Conservation (phyloP, 1,284 basidiomycete species). For the Rhodotorula mucilaginosa region DNA sequence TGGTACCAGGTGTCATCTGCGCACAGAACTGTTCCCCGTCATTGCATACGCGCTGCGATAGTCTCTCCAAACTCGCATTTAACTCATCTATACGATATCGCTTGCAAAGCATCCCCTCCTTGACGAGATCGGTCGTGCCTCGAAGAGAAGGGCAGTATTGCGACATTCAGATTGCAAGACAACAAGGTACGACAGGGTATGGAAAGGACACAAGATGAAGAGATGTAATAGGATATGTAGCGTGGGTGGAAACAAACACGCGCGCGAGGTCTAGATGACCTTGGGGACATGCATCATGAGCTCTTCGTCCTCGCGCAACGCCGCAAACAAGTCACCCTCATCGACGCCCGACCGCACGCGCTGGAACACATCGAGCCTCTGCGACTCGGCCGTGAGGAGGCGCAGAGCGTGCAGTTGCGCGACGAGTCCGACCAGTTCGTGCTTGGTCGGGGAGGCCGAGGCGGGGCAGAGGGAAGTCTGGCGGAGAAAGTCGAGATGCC, state of each 20-base stretch:
- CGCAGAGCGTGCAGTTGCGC: constrained; percentile 37
- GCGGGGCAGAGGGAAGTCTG: constrained; percentile 35
- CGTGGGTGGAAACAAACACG: too few relatives aligned
- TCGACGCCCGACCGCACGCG: constrained; percentile 36
- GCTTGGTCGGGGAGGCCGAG: constrained; percentile 26
- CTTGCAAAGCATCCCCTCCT: too few relatives aligned
- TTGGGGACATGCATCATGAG: constrained; percentile 31
- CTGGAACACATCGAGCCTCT: constrained; percentile 41
- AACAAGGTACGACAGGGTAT: neutral
- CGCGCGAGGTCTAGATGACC: neutral
- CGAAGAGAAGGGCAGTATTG: neutral
- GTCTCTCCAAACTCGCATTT: neutral
- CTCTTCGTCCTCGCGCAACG: constrained; percentile 39
- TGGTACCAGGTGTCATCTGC: too few relatives aligned
- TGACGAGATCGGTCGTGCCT: neutral
- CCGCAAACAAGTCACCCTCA: constrained; percentile 41
- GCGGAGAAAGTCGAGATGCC: constrained; percentile 42
- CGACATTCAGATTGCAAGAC: neutral
- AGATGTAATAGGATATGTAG: too few relatives aligned
- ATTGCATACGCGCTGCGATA: constrained; percentile 38
- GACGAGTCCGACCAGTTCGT: constrained; percentile 35
- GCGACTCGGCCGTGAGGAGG: constrained; percentile 40
- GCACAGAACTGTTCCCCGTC: constrained; percentile 43
- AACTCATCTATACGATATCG: too few relatives aligned
- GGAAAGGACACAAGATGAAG: neutral